Evolutionary conservation across 805 yeast genomes (phyloP).

Genomic region (Candida michaelii): DNA sequence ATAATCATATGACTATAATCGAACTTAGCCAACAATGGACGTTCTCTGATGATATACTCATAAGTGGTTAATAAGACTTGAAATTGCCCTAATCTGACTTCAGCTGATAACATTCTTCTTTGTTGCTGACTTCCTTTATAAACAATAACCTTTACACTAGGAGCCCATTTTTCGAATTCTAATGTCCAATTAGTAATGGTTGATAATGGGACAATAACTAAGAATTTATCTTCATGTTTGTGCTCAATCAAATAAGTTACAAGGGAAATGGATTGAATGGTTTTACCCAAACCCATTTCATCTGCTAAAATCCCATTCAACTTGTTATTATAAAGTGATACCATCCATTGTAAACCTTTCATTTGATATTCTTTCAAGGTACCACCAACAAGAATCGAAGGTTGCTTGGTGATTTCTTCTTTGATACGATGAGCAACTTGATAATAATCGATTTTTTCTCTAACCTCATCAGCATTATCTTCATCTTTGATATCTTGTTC

Average conservation of each 20-base stretch:
- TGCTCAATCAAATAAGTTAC: constrained; percentile 68
- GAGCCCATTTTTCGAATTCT: constrained; percentile 89
- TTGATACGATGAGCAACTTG: constrained; percentile 76
- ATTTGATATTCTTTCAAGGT: constrained; percentile 72
- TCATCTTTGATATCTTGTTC: constrained; percentile 22
- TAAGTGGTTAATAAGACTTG: constrained; percentile 78
- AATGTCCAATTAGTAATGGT: constrained; percentile 84
- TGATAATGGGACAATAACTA: constrained; percentile 80
- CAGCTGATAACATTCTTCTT: constrained; percentile 64
- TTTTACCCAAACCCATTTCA: constrained; percentile 69
- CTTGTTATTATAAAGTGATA: constrained; percentile 58
- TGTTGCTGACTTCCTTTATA: constrained; percentile 78
- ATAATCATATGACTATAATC: constrained; percentile 86
- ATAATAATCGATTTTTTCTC: constrained; percentile 74
- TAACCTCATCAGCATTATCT: constrained; percentile 48
- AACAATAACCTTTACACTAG: constrained; percentile 65
- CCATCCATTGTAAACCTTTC: constrained; percentile 69
- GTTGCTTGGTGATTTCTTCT: constrained; percentile 67
- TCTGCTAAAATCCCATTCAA: constrained; percentile 65
- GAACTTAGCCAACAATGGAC: constrained; percentile 65
- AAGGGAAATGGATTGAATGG: constrained; percentile 76
- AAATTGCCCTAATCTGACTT: constrained; percentile 66
- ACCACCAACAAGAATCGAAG: constrained; percentile 73
- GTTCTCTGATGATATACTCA: constrained; percentile 77
- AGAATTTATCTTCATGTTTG: constrained; percentile 68